phyloP scores from a whole-genome alignment of 2,329 filamentous ascomycete genomes.

The Mollisiaceae sp. region DNA sequence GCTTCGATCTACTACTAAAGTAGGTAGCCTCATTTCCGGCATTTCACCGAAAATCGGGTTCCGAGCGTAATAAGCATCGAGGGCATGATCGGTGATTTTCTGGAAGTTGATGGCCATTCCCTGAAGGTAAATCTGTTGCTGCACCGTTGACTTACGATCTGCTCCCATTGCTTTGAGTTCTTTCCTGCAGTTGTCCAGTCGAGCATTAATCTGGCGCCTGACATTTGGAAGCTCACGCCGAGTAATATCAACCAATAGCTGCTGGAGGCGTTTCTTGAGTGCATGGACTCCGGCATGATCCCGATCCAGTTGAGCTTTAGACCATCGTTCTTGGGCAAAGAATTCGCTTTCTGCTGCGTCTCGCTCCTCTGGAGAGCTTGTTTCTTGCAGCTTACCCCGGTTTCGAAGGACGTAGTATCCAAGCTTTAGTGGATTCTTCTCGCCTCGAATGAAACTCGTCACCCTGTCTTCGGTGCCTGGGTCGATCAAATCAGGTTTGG shows the following conservation, averaged over 20 bases:
- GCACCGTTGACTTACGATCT: conserved; percentile 14
- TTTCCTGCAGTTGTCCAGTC: conserved; percentile 13
- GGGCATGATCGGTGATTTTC: conserved; percentile 21
- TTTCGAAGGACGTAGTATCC: conserved; percentile 1
- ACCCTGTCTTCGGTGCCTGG: conserved; percentile 45
- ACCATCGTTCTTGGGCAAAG: conserved; percentile 21
- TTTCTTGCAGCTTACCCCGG: not conserved
- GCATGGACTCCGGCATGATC: conserved; percentile 23
- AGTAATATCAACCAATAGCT: conserved; percentile 23
- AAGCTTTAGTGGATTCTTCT: not conserved
- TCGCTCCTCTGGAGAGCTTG: not conserved
- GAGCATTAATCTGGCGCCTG: conserved; percentile 17
- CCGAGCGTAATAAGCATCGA: conserved; percentile 24
- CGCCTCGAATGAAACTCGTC: conserved; percentile 19
- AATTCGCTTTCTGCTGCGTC: conserved; percentile 17
- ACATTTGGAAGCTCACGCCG: conserved; percentile 29
- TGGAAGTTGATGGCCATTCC: conserved; percentile 22
- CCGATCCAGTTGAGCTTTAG: conserved; percentile 9
- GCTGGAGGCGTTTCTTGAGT: conserved; percentile 24
- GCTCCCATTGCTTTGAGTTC: conserved; percentile 16
- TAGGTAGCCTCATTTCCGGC: conserved; percentile 21
- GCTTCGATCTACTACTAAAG: conserved; percentile 19
- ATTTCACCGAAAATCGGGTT: conserved; percentile 15
- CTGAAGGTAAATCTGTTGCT: conserved; percentile 24
- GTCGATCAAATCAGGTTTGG: conserved; percentile 60